These are phyloP conservation scores for Termitomyces sp. DNA, from an alignment of 768 basidiomycete species.

Conservation along the genomic window DNA sequence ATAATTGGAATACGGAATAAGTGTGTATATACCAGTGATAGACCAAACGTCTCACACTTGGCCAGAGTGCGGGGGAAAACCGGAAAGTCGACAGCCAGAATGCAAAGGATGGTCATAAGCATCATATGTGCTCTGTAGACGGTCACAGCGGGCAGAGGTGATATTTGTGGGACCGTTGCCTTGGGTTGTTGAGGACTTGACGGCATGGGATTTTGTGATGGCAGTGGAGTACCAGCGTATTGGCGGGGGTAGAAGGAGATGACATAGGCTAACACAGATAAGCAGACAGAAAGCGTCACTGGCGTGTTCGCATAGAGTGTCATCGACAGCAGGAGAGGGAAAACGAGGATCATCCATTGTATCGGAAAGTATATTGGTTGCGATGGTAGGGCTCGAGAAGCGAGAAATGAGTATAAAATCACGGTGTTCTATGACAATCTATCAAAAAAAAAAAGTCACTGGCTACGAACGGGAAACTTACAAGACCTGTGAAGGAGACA, in stretches of 20 bases:
- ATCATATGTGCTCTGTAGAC: conserved; percentile 94
- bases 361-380: conserved; percentile 30
- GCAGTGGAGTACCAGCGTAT: conserved; percentile 43
- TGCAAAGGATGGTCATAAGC: conserved; percentile 83
- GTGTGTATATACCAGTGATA: conserved; percentile 67
- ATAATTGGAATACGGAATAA: background rate
- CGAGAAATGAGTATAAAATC: conserved; percentile 56
- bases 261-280: conserved; percentile 40
- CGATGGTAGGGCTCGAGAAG: conserved; percentile 38
- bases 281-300: conserved; percentile 37
- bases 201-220: conserved; percentile 25
- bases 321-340: conserved; percentile 79
- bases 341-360: conserved; percentile 61
- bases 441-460: background rate
- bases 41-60: conserved; percentile 93
- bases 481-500: conserved; percentile 42
- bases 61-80: conserved; percentile 84
- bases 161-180: conserved; percentile 16
- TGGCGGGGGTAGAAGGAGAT: conserved; percentile 38
- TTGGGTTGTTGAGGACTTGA: conserved; percentile 4
- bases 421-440: conserved; percentile 53
- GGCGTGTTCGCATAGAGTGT: conserved; percentile 68
- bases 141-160: conserved; percentile 71
- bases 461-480: conserved; percentile 13
- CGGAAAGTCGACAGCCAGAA: conserved; percentile 93